Evolutionary conservation across 2,329 filamentous ascomycete species (phyloP).

Genomic region (Hypoxylon sp.): DNA sequence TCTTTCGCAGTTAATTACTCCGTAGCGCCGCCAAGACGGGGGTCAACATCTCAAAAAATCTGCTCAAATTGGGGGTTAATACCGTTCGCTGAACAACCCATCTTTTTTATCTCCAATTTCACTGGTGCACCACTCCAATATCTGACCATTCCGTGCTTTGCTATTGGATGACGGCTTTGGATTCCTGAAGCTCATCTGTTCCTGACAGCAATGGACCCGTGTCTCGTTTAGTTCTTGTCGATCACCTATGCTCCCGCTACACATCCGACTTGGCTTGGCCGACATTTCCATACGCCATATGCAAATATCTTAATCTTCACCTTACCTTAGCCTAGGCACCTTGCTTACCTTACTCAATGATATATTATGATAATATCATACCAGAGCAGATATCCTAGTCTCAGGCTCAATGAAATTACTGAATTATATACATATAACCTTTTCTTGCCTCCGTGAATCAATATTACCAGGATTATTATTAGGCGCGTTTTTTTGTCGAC

Average conservation of each 20-base stretch:
- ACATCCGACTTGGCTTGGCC: conserved; percentile 38
- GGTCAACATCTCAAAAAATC: conserved; percentile 35
- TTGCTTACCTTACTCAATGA: conserved; percentile 18
- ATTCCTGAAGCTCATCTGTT: conserved; percentile 41
- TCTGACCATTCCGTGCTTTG: conserved; percentile 34
- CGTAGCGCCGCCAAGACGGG: conserved; percentile 42
- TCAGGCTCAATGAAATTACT: conserved; percentile 44
- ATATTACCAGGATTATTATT: conserved; percentile 42
- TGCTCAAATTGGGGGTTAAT: conserved; percentile 31
- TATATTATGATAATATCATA: conserved; percentile 6
- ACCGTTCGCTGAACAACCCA: conserved; percentile 6
- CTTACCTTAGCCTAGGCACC: conserved; percentile 23
- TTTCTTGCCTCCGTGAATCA: conserved; percentile 46
- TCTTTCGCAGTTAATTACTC: conserved; percentile 39
- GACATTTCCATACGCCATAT: conserved; percentile 26
- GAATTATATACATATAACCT: conserved; percentile 20
- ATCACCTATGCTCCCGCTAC: conserved; percentile 33
- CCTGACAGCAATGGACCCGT: conserved; percentile 36
- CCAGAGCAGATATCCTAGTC: conserved; percentile 29
- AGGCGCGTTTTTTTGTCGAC: conserved; percentile 38
- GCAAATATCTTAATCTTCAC: conserved; percentile 13
- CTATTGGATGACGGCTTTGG: conserved; percentile 37
- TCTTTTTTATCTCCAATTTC: conserved; percentile 33
- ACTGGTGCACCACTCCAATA: conserved; percentile 29
- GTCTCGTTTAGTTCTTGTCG: conserved; percentile 37